phyloP scores from a whole-genome alignment of 2,329 filamentous ascomycete genomes.

The Cytospora piceicola region DNA sequence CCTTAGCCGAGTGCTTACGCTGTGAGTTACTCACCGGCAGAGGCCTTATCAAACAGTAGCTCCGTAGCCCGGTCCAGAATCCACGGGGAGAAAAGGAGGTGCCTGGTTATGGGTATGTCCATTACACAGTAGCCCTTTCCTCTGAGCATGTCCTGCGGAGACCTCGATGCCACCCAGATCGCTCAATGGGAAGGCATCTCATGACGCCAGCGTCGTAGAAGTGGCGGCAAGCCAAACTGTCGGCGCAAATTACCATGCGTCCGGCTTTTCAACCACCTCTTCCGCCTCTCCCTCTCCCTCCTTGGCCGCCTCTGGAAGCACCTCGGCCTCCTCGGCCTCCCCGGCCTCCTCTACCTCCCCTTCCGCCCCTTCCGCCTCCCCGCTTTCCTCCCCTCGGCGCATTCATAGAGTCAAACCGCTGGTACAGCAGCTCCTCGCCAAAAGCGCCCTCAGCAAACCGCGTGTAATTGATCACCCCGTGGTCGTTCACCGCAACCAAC shows the following conservation, averaged over 20 bases:
- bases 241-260: no score
- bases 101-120: not conserved
- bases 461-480: conserved; percentile 87
- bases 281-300: conserved; percentile 44
- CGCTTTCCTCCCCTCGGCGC: conserved; percentile 45
- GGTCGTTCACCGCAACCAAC: conserved; percentile 84
- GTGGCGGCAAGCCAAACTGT: not conserved
- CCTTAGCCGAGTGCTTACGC: not conserved
- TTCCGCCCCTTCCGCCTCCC: conserved; percentile 39
- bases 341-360: conserved; percentile 49
- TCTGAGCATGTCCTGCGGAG: not conserved
- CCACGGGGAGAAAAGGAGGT: not conserved
- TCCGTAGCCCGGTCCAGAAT: not conserved
- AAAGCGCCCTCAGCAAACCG: conserved; percentile 81
- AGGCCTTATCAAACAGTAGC: not conserved
- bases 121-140: not conserved
- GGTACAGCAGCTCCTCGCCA: conserved; percentile 72
- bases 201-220: not conserved
- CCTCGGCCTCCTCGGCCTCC: conserved; percentile 46
- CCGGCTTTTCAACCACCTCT: conserved; percentile 34
- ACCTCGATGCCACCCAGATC: not conserved
- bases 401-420: conserved; percentile 52
- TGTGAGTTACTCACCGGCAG: conserved; percentile 16
- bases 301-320: conserved; percentile 43
- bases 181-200: not conserved